phyloP scores from a whole-genome alignment of 345 rosid genomes.

The Noccaea bulbosa region DNA sequence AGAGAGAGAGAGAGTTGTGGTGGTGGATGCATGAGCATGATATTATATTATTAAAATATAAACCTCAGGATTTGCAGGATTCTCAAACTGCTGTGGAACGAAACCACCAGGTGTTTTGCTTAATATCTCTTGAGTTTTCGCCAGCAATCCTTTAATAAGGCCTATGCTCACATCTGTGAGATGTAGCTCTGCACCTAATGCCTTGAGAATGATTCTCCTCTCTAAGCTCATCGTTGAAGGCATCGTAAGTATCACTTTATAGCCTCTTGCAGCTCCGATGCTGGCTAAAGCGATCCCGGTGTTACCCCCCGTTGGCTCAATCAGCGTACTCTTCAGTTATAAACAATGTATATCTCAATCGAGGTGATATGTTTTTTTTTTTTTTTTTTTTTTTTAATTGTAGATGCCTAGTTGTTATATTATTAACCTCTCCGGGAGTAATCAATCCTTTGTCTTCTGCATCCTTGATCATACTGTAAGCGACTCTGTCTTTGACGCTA shows the following conservation, averaged over 20 bases:
- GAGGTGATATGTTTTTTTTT: not conserved
- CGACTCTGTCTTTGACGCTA: conserved; percentile 67
- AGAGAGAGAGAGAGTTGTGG: not conserved
- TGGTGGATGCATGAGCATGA: not conserved
- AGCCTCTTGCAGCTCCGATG: conserved; percentile 70
- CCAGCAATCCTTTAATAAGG: conserved; percentile 42
- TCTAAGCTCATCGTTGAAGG: conserved; percentile 64
- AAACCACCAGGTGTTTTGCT: conserved; percentile 57
- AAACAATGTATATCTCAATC: not conserved
- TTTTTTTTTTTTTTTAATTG: no score
- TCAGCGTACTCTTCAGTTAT: conserved; percentile 49
- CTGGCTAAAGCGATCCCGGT: conserved; percentile 75
- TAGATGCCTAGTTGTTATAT: not conserved
- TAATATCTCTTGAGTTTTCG: conserved; percentile 57
- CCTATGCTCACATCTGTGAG: conserved; percentile 53
- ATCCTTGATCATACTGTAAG: conserved; percentile 65
- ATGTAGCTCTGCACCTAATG: conserved; percentile 72
- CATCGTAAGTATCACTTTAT: conserved; percentile 60
- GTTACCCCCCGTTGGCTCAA: conserved; percentile 74
- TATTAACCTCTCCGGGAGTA: conserved; percentile 61
- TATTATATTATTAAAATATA: not conserved
- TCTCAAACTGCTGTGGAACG: conserved; percentile 44
- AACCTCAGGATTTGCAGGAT: conserved; percentile 71
- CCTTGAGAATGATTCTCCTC: conserved; percentile 65
- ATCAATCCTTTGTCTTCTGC: conserved; percentile 75